These are phyloP conservation scores for Talaromyces sp. DNA, from an alignment of 2,329 filamentous ascomycete species.

Conservation along the genomic window DNA sequence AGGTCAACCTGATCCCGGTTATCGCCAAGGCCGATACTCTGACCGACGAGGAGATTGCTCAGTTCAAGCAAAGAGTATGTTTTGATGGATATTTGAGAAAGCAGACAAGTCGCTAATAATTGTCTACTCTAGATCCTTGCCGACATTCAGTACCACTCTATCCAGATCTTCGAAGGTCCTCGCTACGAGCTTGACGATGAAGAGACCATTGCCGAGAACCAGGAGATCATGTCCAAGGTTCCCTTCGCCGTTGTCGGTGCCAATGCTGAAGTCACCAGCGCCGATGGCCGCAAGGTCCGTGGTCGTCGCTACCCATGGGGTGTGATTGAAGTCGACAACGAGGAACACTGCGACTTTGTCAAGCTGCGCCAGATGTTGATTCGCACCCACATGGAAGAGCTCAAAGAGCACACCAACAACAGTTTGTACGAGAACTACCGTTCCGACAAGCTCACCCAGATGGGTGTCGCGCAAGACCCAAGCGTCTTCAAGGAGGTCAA, in stretches of 20 bases:
- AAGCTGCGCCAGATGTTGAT: slow-evolving; percentile 99
- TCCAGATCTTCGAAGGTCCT: slow-evolving; percentile 98
- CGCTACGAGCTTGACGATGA: slow-evolving; percentile 98
- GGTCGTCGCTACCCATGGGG: slow-evolving; percentile 97
- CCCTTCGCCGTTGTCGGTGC: slow-evolving; percentile 97
- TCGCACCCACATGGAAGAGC: slow-evolving; percentile 99
- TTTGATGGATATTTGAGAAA: not conserved
- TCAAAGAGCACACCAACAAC: slow-evolving; percentile 99
- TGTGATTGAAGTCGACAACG: slow-evolving; percentile 98
- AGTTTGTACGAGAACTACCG: slow-evolving; percentile 98
- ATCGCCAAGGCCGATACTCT: slow-evolving; percentile 98
- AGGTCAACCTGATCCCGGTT: slow-evolving; percentile 99
- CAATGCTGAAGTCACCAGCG: slow-evolving; percentile 84
- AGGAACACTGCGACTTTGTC: slow-evolving; percentile 99
- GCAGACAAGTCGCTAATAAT: slow-evolving; percentile 12
- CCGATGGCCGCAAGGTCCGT: slow-evolving; percentile 91
- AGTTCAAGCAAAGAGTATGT: slow-evolving; percentile 88
- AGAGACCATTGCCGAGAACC: slow-evolving; percentile 99
- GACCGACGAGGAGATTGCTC: slow-evolving; percentile 89
- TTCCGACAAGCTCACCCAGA: slow-evolving; percentile 96
- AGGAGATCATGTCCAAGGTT: slow-evolving; percentile 99
- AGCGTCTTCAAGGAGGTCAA: slow-evolving; percentile 99
- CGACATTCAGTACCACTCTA: slow-evolving; percentile 94
- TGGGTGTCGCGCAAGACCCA: slow-evolving; percentile 97
- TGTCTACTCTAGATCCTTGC: slow-evolving; percentile 68